A percentile compares a stretch with the other conserved stretches of the same genome.
Conservation (phyloP, 139 green algal species). For the Monoraphidium neglectum region DNA sequence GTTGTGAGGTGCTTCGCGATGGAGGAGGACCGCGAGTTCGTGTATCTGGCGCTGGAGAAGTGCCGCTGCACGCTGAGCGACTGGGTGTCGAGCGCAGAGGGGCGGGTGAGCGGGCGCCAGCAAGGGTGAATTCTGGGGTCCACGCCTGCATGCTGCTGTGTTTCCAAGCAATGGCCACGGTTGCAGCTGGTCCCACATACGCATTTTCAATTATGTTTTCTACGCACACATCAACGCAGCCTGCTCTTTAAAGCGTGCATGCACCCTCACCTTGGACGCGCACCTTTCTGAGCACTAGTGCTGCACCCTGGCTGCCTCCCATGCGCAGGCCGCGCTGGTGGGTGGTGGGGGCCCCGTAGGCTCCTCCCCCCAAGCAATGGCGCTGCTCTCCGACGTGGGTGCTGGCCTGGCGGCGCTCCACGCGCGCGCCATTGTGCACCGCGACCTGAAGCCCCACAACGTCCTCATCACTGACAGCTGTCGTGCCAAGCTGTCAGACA, state of each 20-base stretch:
- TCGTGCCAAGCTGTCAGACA: slow-evolving; percentile 94
- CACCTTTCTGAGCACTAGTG: no score
- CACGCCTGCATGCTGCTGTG: no score
- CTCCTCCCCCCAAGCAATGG: slow-evolving; percentile 36
- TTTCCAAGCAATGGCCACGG: no score
- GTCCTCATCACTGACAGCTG: slow-evolving; percentile 83
- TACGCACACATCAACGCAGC: no score
- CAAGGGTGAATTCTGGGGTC: no score
- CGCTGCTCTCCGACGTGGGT: slow-evolving; percentile 61
- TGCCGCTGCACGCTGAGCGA: slow-evolving; percentile 73
- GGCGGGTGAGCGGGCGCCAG: not conserved
- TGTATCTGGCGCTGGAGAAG: slow-evolving; percentile 96
- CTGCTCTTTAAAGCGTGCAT: no score
- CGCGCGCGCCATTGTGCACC: slow-evolving; percentile 83
- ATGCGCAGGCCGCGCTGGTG: no score
- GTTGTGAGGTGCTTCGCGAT: slow-evolving; percentile 95
- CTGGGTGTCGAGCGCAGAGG: slow-evolving; percentile 6
- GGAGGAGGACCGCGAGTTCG: slow-evolving; percentile 96
- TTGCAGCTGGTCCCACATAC: no score
- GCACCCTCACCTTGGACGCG: no score
- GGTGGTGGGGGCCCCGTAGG: slow-evolving; percentile 5
- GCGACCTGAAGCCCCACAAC: slow-evolving; percentile 62
- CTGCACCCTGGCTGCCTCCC: no score
- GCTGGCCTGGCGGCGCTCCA: slow-evolving; percentile 85
- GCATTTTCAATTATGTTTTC: no score